A percentile compares a stretch with the other conserved stretches of the same genome.
phyloP scores from a whole-genome alignment of 2,329 filamentous ascomycete species.

The Aspergillus sp. region DNA sequence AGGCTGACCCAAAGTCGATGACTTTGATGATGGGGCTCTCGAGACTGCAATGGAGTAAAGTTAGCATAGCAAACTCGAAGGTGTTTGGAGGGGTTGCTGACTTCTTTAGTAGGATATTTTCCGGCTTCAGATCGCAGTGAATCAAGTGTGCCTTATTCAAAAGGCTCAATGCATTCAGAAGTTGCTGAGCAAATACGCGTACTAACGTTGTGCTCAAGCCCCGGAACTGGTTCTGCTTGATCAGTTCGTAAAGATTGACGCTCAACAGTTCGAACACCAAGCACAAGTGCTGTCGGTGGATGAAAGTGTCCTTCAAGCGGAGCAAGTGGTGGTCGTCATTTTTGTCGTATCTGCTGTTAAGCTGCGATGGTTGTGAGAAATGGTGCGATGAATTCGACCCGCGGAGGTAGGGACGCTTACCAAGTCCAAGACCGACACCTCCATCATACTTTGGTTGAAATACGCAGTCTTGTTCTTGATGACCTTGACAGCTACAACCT shows the following conservation, averaged over 20 bases:
- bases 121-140: slow-evolving; percentile 96
- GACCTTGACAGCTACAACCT: slow-evolving; percentile 97
- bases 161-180: slow-evolving; percentile 87
- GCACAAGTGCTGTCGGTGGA: slow-evolving; percentile 94
- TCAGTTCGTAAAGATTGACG: slow-evolving; percentile 96
- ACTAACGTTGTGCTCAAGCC: slow-evolving; percentile 95
- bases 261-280: slow-evolving; percentile 94
- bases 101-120: slow-evolving; percentile 98
- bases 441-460: slow-evolving; percentile 99
- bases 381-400: background rate
- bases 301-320: slow-evolving; percentile 95
- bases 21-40: slow-evolving; percentile 99
- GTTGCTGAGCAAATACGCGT: slow-evolving; percentile 93
- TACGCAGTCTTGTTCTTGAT: slow-evolving; percentile 99
- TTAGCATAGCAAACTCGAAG: slow-evolving; percentile 8
- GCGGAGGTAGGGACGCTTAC: slow-evolving; percentile 53
- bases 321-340: slow-evolving; percentile 97
- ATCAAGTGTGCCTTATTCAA: slow-evolving; percentile 96
- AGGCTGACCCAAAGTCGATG: slow-evolving; percentile 98
- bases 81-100: slow-evolving; percentile 37
- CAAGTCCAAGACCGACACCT: slow-evolving; percentile 94
- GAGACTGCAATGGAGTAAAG: slow-evolving; percentile 54
- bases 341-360: slow-evolving; percentile 98
- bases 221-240: slow-evolving; percentile 99
- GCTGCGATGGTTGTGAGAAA: slow-evolving; percentile 52